Percentiles rank a stretch among this genome's conserved stretches.
These are phyloP conservation scores for Leucosporidium scottii DNA, from an alignment of 768 basidiomycete species.

Conservation along the genomic window DNA sequence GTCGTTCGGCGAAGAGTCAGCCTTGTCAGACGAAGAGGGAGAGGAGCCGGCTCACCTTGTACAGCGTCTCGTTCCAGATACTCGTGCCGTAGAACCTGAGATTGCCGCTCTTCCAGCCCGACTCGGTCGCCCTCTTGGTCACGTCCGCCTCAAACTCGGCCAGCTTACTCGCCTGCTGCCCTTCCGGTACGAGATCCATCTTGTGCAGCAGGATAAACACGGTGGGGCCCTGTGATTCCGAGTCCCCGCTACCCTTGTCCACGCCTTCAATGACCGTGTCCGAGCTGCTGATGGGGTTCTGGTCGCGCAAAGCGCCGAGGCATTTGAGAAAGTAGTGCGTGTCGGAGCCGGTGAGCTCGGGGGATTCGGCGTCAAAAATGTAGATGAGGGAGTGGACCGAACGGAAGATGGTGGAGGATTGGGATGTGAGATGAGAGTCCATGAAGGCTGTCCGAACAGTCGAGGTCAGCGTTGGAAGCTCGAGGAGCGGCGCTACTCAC, in stretches of 20 bases:
- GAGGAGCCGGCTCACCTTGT: conserved; percentile 42
- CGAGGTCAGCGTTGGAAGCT: neutral
- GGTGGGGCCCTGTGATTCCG: conserved; percentile 51
- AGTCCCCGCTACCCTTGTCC: neutral
- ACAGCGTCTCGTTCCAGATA: conserved; percentile 94
- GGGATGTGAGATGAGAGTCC: conserved; percentile 87
- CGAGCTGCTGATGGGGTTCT: conserved; percentile 16
- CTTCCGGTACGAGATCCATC: conserved; percentile 73
- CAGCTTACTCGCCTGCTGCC: conserved; percentile 41
- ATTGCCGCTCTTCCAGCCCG: conserved; percentile 49
- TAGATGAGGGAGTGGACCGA: conserved; percentile 97
- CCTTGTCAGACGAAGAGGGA: neutral
- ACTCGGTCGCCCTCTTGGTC: conserved; percentile 49
- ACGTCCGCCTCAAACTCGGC: conserved; percentile 32
- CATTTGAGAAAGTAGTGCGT: conserved; percentile 87
- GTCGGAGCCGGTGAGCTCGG: conserved; percentile 71
- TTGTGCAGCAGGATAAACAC: conserved; percentile 93
- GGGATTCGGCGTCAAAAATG: conserved; percentile 89
- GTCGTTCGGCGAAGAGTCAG: neutral
- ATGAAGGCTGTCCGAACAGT: conserved; percentile 61
- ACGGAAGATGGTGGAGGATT: conserved; percentile 89
- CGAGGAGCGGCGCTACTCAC: conserved; percentile 14
- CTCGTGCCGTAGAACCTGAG: conserved; percentile 65
- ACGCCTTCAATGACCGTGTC: neutral
- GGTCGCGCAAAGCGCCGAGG: conserved; percentile 65